Evolutionary conservation across 2,329 filamentous ascomycete species (phyloP), one percentile per base, ranked within the genome.

Genomic region (Macroventuria anomochaeta): DNA sequence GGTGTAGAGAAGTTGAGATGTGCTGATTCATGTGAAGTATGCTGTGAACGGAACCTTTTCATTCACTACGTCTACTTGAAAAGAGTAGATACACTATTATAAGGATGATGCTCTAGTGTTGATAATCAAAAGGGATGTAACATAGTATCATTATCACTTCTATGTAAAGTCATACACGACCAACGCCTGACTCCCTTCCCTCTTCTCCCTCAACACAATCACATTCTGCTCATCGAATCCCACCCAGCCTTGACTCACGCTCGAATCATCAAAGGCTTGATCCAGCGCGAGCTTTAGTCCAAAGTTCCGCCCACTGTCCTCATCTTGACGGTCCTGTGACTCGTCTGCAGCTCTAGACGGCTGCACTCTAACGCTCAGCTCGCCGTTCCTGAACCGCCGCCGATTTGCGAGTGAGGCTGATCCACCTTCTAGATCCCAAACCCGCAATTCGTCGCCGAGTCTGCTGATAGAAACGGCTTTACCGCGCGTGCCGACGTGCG

Each of bases 161-260:
- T 57, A 90, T 26, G 89, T 91, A 75, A 97, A 97, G 74, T 96
- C 90, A 70, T 96, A 96, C 36, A 95, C 86, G 68, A 93, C 83
- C 58, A 96, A 74, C 56, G 88, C 86, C 69, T 93, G 89, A 32
- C 83, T 82, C 1, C 89, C 89, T 21, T 83, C 79, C 21, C 77
- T 78, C 59, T 85, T 83, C 75, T 93, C 89, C 60, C 90, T 88
- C 43, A 96, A 79, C 34, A 96, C 85, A 57, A 96, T 87, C n/a
- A 96, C 89, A 77, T 91, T 91, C 74, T 96, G 90, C 36, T 96
- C 91, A 67, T 96, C 91, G 66, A 96, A 96, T 0, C 90, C 91
- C 7, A 96, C 86, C 85, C 89, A 93, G 44, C 82, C 81, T 56
- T 80, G 75, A 32, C 77, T 81, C 5, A 80, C 71, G 4, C 76